phyloP scores from a whole-genome alignment of 345 rosid species.

The Pseudoturritis turrita region DNA sequence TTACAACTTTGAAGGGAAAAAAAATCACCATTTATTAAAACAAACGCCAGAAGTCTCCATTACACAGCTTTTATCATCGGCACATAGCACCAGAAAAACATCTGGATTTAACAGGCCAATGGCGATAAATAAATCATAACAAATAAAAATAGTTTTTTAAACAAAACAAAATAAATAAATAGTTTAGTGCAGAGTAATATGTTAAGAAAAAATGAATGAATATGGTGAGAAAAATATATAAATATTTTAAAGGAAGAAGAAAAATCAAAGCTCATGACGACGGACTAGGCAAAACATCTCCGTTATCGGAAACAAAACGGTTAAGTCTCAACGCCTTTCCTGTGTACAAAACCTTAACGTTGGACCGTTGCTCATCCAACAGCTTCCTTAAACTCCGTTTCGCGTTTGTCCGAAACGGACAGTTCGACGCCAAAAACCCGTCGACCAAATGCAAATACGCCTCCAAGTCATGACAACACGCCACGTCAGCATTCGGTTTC shows the following conservation, averaged over 20 bases:
- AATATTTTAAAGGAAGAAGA: background rate
- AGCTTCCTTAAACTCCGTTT: slow-evolving; percentile 80
- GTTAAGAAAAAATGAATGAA: background rate
- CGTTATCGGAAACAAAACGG: background rate
- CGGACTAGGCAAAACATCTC: slow-evolving; percentile 29
- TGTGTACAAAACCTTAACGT: slow-evolving; percentile 75
- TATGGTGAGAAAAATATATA: background rate
- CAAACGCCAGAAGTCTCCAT: background rate
- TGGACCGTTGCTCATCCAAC: slow-evolving; percentile 67
- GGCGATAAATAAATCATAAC: background rate
- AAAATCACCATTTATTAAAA: background rate
- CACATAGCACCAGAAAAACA: background rate
- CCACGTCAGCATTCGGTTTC: slow-evolving; percentile 56
- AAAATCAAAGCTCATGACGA: slow-evolving; percentile 15
- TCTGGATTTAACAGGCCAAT: background rate
- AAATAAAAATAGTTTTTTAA: background rate
- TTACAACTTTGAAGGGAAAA: background rate
- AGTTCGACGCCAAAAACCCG: slow-evolving; percentile 63
- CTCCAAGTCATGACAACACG: slow-evolving; percentile 85
- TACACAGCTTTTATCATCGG: background rate
- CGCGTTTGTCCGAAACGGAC: slow-evolving; percentile 87
- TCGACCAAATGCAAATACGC: slow-evolving; percentile 84
- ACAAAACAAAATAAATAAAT: no score
- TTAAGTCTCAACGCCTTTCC: slow-evolving; percentile 44
- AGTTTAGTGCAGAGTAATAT: background rate